Evolutionary conservation across 495 filamentous ascomycete genomes (phyloP).

Genomic region (Penicillium simplicissimum): DNA sequence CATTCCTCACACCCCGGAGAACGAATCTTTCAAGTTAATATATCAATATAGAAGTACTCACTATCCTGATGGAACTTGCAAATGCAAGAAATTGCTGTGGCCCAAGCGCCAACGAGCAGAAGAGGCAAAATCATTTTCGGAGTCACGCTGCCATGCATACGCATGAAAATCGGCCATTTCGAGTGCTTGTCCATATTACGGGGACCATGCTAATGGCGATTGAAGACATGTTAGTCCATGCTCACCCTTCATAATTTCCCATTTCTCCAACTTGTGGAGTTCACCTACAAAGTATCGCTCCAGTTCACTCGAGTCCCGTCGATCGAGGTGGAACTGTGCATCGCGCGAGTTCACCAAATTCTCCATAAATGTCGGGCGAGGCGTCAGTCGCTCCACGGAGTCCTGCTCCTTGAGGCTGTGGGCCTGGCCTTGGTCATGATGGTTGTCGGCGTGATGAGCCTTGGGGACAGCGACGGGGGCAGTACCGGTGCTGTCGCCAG

Average conservation of each 20-base stretch:
- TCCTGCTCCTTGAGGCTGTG: conserved; percentile 28
- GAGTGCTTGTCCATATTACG: conserved; percentile 73
- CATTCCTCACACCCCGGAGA: neutral
- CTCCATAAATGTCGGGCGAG: conserved; percentile 42
- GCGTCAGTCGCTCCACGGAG: conserved; percentile 32
- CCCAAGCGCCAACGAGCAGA: conserved; percentile 65
- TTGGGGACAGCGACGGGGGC: conserved; percentile 33
- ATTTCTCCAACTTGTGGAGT: neutral
- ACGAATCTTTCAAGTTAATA: neutral
- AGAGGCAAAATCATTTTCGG: conserved; percentile 80
- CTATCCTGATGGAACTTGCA: conserved; percentile 51
- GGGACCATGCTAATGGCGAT: conserved; percentile 50
- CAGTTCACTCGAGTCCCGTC: conserved; percentile 39
- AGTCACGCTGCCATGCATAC: conserved; percentile 77
- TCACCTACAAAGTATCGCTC: conserved; percentile 49
- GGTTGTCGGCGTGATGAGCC: conserved; percentile 20
- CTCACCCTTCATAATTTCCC: neutral
- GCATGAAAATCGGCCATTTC: conserved; percentile 78
- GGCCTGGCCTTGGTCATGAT: conserved; percentile 16
- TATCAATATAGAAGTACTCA: conserved; percentile 34
- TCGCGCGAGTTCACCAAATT: conserved; percentile 41
- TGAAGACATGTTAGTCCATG: conserved; percentile 11
- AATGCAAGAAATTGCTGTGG: conserved; percentile 66
- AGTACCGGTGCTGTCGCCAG: conserved; percentile 19
- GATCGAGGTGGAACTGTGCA: conserved; percentile 37